These are phyloP conservation scores for Monosporascus sp. DNA, from an alignment of 2,329 filamentous ascomycete species.

Conservation along the genomic window DNA sequence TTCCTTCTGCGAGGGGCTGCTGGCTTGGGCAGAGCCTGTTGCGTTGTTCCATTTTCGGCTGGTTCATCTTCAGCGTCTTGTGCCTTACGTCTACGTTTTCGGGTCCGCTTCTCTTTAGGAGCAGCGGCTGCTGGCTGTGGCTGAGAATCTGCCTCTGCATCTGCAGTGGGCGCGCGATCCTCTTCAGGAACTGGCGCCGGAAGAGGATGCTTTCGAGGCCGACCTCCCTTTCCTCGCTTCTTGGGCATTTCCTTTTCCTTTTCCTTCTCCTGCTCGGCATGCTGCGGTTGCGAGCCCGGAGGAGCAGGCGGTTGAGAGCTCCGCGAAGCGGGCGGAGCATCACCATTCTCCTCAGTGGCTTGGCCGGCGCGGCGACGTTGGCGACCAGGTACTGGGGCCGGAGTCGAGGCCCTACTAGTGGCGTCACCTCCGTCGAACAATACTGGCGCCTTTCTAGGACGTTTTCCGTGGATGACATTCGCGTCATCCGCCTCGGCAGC, in stretches of 20 bases:
- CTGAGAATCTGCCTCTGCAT: constrained; percentile 3
- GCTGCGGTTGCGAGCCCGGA: constrained; percentile 7
- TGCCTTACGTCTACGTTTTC: constrained; percentile 9
- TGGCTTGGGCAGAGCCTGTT: constrained; percentile 6
- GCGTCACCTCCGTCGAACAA: constrained; percentile 46
- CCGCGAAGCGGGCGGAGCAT: constrained; percentile 1
- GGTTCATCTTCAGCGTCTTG: constrained; percentile 6
- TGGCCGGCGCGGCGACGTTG: constrained; percentile 19
- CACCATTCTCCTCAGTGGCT: constrained; percentile 17
- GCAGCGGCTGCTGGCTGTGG: constrained; percentile 3
- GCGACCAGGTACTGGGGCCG: constrained; percentile 27
- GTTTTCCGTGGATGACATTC: constrained; percentile 44
- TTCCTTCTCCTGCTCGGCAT: constrained; percentile 7
- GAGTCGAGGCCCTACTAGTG: constrained; percentile 47
- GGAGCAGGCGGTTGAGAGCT: constrained; percentile 1
- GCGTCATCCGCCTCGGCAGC: constrained; percentile 48
- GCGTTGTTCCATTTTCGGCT: constrained; percentile 7
- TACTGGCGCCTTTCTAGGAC: constrained; percentile 46
- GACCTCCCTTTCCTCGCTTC: constrained; percentile 26
- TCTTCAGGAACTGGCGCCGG: constrained; percentile 16
- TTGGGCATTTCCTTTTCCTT: constrained; percentile 12
- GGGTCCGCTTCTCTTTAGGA: constrained; percentile 3
- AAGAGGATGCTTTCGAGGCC: constrained; percentile 23
- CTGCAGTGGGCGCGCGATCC: constrained; percentile 6
- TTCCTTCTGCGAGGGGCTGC: constrained; percentile 10